Evolutionary conservation across 495 filamentous ascomycete species (phyloP).

Genomic region (Monascus purpureus): DNA sequence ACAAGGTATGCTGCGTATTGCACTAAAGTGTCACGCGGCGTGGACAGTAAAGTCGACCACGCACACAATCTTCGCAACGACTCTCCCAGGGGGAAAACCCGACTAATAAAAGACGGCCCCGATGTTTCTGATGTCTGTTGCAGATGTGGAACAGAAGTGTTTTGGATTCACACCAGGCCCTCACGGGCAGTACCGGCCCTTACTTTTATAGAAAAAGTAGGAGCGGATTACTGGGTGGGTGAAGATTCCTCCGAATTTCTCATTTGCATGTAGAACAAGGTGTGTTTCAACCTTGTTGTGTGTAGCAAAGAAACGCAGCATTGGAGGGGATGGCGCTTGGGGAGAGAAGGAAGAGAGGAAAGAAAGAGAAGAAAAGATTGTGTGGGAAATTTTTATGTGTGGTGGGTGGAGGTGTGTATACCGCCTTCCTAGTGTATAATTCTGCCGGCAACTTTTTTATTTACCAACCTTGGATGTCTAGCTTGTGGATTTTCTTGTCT

Average conservation of each 20-base stretch:
- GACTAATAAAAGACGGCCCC: conserved; percentile 34
- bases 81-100: conserved; percentile 61
- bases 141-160: conserved; percentile 48
- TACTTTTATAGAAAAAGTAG: conserved; percentile 11
- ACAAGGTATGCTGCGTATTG: conserved; percentile 88
- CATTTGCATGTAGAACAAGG: conserved; percentile 59
- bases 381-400: neutral
- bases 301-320: conserved; percentile 99
- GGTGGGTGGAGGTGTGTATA: neutral
- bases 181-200: conserved; percentile 59
- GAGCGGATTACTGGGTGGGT: conserved; percentile 36
- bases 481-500: neutral
- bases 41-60: conserved; percentile 9
- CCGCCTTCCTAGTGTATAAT: conserved; percentile 3
- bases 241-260: conserved; percentile 99
- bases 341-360: conserved; percentile 30
- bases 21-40: conserved; percentile 73
- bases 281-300: conserved; percentile 36
- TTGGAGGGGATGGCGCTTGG: conserved; percentile 87
- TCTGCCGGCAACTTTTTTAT: neutral
- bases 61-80: conserved; percentile 88
- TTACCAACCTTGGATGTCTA: neutral
- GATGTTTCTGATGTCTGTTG: conserved; percentile 99
- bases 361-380: conserved; percentile 6
- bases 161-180: conserved; percentile 68